These are phyloP conservation scores for Paraconiothyrium brasiliense DNA, from an alignment of 2,329 filamentous ascomycete genomes.

Conservation along the genomic window DNA sequence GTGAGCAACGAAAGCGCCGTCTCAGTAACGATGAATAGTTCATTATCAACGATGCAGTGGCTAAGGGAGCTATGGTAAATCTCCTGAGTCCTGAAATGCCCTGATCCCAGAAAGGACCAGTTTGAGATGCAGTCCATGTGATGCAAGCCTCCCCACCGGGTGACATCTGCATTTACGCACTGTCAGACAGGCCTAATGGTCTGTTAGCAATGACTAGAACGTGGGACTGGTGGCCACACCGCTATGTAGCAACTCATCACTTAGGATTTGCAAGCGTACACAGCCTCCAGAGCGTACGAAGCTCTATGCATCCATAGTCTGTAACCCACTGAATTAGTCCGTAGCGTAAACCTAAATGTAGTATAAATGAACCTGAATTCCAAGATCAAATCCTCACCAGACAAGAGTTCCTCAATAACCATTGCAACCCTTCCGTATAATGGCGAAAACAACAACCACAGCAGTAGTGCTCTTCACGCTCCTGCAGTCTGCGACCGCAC, in stretches of 20 bases:
- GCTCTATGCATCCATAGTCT: neutral
- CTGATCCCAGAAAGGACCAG: neutral
- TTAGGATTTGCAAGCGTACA: neutral
- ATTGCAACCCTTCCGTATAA: neutral
- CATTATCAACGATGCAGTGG: neutral
- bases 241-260: neutral
- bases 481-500: slow-evolving; percentile 12
- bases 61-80: neutral
- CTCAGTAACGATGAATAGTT: too few relatives aligned
- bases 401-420: neutral
- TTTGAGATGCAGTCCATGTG: neutral
- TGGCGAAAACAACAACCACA: slow-evolving; percentile 2
- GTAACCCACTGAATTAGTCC: neutral
- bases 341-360: neutral
- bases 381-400: neutral
- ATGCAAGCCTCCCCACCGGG: neutral
- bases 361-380: neutral
- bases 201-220: neutral
- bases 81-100: neutral
- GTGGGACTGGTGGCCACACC: too few relatives aligned
- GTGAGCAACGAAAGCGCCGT: too few relatives aligned
- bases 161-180: neutral
- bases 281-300: slow-evolving; percentile 8
- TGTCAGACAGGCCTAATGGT: neutral
- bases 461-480: slow-evolving; percentile 5